Percentiles rank a stretch among this genome's conserved stretches.
phyloP scores from a whole-genome alignment of 345 rosid species.

The Murraya koenigii region DNA sequence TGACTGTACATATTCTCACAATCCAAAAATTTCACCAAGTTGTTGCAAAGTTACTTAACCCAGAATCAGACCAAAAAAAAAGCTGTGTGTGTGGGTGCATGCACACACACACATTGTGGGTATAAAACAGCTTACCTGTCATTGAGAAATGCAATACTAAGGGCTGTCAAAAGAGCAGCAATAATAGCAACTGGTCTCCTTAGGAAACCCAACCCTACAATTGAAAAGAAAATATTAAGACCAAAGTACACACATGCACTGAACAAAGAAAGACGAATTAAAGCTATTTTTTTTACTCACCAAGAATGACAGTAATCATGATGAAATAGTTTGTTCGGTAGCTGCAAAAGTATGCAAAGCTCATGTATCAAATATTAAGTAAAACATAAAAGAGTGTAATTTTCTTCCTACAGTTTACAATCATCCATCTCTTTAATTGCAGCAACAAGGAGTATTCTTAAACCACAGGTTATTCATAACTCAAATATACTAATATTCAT shows the following conservation, averaged over 20 bases:
- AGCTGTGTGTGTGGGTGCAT: neutral
- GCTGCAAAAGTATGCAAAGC: conserved; percentile 47
- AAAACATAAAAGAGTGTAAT: neutral
- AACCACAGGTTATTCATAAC: neutral
- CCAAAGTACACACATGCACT: neutral
- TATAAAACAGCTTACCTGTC: conserved; percentile 56
- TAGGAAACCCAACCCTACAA: conserved; percentile 76
- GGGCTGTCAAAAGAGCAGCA: conserved; percentile 67
- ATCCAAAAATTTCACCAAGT: neutral
- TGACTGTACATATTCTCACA: neutral
- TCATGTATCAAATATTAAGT: neutral
- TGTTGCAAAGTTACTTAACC: neutral
- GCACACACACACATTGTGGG: neutral
- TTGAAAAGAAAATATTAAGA: neutral
- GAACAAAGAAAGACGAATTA: conserved; percentile 5
- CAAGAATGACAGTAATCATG: conserved; percentile 75
- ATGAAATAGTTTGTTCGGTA: conserved; percentile 95
- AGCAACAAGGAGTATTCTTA: neutral
- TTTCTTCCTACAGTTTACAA: neutral
- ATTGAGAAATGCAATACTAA: conserved; percentile 77
- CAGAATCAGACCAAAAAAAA: neutral
- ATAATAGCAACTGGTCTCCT: conserved; percentile 82
- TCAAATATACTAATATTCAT: neutral
- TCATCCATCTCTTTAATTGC: neutral
- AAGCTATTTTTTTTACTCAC: conserved; percentile 36